Evolutionary conservation across 2,329 filamentous ascomycete species (phyloP).

Genomic region (Pseudogymnoascus sp.): DNA sequence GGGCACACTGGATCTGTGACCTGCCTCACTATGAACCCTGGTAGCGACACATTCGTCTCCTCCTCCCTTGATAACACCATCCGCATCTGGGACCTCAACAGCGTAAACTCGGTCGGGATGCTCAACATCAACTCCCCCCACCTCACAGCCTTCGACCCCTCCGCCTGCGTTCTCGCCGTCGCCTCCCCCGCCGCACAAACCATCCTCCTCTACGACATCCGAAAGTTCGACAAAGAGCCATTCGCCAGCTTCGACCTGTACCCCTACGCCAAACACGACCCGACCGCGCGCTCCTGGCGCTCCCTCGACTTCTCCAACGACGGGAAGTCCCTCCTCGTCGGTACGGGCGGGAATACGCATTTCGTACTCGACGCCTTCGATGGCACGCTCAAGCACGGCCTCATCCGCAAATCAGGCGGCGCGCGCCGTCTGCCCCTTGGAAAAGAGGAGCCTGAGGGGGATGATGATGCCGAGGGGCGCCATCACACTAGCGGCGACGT

Average conservation of each 20-base stretch:
- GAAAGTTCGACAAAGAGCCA: conserved; percentile 87
- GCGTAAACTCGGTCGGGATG: conserved; percentile 71
- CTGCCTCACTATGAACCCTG: conserved; percentile 72
- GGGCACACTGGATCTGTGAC: conserved; percentile 84
- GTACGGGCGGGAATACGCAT: conserved; percentile 76
- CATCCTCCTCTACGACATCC: conserved; percentile 83
- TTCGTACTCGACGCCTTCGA: conserved; percentile 92
- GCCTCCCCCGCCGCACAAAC: conserved; percentile 72
- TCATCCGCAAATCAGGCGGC: conserved; percentile 49
- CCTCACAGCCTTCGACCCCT: conserved; percentile 84
- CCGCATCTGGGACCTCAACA: conserved; percentile 72
- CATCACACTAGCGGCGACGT: conserved; percentile 59
- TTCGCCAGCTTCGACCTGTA: conserved; percentile 77
- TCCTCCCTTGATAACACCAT: conserved; percentile 87
- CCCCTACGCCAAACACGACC: conserved; percentile 23
- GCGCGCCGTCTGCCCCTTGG: conserved; percentile 45
- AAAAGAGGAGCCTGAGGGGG: conserved; percentile 30
- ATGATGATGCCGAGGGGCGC: conserved; percentile 7
- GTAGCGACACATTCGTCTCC: conserved; percentile 84
- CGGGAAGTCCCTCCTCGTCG: conserved; percentile 75
- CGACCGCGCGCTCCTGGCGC: conserved; percentile 56
- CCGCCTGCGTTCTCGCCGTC: conserved; percentile 83
- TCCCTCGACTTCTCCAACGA: conserved; percentile 95
- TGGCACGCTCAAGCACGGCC: conserved; percentile 67
- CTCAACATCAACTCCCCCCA: conserved; percentile 74